Evolutionary conservation across 1,284 basidiomycete species (phyloP).

Genomic region (Leccinum fallax): DNA sequence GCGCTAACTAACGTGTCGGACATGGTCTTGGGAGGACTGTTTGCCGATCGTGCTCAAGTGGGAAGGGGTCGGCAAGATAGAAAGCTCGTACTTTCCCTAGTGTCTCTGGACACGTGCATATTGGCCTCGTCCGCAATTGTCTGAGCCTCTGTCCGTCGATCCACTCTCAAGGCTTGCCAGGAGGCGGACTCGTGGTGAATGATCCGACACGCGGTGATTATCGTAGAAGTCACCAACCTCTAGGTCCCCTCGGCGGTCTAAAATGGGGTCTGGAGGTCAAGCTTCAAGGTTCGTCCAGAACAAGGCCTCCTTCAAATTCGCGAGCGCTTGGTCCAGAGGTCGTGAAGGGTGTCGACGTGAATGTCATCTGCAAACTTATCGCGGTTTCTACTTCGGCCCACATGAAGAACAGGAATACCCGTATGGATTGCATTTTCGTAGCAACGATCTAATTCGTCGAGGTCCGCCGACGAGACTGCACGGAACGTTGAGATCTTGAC

Average conservation of each 20-base stretch:
- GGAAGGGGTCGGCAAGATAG: too few species aligned
- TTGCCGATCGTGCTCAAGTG: constrained; percentile 56
- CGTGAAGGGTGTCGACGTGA: constrained; percentile 87
- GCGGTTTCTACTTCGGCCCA: constrained; percentile 91
- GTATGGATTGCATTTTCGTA: neutral
- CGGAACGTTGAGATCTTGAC: too few species aligned
- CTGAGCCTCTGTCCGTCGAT: constrained; percentile 15
- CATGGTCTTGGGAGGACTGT: constrained; percentile 68
- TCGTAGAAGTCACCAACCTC: constrained; percentile 32
- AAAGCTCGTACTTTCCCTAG: too few species aligned
- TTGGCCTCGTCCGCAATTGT: neutral
- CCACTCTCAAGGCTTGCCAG: constrained; percentile 86
- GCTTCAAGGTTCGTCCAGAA: constrained; percentile 86
- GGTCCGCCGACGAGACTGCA: neutral
- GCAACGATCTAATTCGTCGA: neutral
- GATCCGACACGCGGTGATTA: neutral
- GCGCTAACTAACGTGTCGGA: constrained; percentile 74
- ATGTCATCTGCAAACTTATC: constrained; percentile 94
- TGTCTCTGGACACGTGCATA: neutral
- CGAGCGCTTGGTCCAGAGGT: constrained; percentile 89
- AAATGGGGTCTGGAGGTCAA: constrained; percentile 88
- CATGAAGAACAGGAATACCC: constrained; percentile 72
- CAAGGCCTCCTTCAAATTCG: constrained; percentile 88
- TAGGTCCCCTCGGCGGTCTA: constrained; percentile 55
- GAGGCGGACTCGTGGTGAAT: constrained; percentile 74